A percentile compares a stretch with the other conserved stretches of the same genome.
Conservation (phyloP, 2,329 filamentous ascomycete genomes). For the Xenoacremonium recifei region DNA sequence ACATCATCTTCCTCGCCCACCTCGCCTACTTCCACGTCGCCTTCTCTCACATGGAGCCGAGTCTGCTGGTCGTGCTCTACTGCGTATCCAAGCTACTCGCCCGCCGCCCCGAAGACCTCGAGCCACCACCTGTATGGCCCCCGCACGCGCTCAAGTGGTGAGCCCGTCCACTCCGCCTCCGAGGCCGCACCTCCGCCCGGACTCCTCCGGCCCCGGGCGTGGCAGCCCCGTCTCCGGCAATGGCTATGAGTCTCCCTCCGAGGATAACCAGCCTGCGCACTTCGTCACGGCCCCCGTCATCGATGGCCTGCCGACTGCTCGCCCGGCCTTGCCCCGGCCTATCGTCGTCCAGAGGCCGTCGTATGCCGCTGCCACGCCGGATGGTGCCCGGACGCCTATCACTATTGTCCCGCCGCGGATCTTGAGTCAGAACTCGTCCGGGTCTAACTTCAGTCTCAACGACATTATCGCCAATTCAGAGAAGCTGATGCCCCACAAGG, state of each 20-base stretch:
- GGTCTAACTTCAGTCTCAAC: constrained; percentile 25
- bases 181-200: constrained; percentile 2
- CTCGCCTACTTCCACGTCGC: constrained; percentile 53
- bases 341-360: constrained; percentile 15
- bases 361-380: constrained; percentile 12
- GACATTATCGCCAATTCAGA: constrained; percentile 33
- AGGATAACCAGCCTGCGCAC: constrained; percentile 30
- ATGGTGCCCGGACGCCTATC: constrained; percentile 6
- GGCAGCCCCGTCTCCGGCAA: constrained; percentile 5
- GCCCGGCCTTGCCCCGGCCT: constrained; percentile 10
- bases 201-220: background rate
- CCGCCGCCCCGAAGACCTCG: constrained; percentile 47
- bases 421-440: background rate
- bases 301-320: constrained; percentile 1
- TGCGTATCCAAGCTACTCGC: constrained; percentile 47
- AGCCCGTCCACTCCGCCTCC: constrained; percentile 8
- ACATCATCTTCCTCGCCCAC: constrained; percentile 53
- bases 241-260: constrained; percentile 39
- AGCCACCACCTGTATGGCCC: constrained; percentile 36
- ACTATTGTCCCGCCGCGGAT: background rate
- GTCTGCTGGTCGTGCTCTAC: constrained; percentile 46
- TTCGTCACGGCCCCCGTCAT: constrained; percentile 19
- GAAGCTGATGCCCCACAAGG: constrained; percentile 27
- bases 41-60: constrained; percentile 47
- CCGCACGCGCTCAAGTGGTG: constrained; percentile 30